These are phyloP conservation scores for Lycium barbarum DNA, from an alignment of 257 asterid genomes.

Conservation along the genomic window DNA sequence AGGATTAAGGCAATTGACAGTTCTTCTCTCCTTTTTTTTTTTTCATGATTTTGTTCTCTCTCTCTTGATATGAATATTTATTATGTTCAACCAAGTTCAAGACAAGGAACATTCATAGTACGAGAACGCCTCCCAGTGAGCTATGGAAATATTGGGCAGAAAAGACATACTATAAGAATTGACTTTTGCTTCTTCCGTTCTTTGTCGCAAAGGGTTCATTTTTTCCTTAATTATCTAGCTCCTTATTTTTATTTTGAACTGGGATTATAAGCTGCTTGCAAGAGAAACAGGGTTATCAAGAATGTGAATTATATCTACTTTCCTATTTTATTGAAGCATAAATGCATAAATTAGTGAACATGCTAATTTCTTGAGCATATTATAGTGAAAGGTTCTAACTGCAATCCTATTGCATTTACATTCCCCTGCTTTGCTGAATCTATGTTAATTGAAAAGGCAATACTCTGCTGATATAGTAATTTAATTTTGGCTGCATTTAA, in stretches of 20 bases:
- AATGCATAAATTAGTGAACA: neutral
- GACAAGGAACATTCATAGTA: neutral
- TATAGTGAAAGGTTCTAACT: neutral
- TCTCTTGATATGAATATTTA: neutral
- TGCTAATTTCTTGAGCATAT: neutral
- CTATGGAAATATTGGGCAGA: neutral
- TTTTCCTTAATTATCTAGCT: neutral
- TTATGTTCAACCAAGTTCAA: neutral
- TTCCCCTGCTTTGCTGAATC: conserved; percentile 17
- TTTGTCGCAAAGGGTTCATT: neutral
- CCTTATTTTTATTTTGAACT: neutral
- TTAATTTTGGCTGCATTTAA: neutral
- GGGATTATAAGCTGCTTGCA: neutral
- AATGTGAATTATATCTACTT: neutral
- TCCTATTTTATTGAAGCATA: neutral
- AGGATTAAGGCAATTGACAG: neutral
- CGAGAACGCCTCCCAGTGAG: neutral
- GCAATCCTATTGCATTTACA: neutral
- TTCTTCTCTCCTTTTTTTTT: neutral
- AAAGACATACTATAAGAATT: neutral
- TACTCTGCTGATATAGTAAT: neutral
- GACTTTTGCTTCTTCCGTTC: neutral
- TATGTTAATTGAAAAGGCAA: neutral
- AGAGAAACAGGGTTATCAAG: conserved; percentile 16
- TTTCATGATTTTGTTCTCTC: neutral